phyloP scores from a whole-genome alignment of 129 eudicot genomes.

The Flaveria ramosissima region DNA sequence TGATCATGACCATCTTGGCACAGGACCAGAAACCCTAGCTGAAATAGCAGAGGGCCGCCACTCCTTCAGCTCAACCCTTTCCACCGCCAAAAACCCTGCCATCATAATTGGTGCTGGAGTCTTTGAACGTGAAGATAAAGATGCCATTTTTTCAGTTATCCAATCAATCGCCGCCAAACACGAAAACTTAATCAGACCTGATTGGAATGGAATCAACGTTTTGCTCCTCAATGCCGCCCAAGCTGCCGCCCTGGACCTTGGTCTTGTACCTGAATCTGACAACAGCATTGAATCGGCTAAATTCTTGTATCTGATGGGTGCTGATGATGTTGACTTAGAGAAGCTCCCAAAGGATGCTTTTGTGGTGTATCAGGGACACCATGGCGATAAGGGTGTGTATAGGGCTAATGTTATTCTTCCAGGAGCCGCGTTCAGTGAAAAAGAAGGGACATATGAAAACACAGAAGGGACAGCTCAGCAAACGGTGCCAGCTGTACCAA shows the following conservation, averaged over 20 bases:
- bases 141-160: constrained; percentile 68
- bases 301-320: constrained; percentile 85
- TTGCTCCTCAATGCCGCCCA: constrained; percentile 91
- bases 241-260: constrained; percentile 98
- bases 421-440: constrained; percentile 81
- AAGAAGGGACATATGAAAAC: constrained; percentile 90
- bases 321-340: constrained; percentile 79
- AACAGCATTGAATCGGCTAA: constrained; percentile 76
- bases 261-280: constrained; percentile 84
- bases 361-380: constrained; percentile 97
- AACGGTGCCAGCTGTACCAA: constrained; percentile 91
- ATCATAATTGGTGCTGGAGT: constrained; percentile 86
- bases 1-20: constrained; percentile 78
- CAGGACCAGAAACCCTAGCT: constrained; percentile 71
- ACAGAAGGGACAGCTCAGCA: constrained; percentile 86
- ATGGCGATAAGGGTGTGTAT: constrained; percentile 86
- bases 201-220: constrained; percentile 90
- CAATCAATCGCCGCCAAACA: constrained; percentile 72
- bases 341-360: constrained; percentile 83
- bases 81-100: constrained; percentile 76
- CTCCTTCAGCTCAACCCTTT: constrained; percentile 57
- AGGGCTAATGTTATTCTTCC: constrained; percentile 94
- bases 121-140: constrained; percentile 76
- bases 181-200: constrained; percentile 64
- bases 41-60: constrained; percentile 81